Conservation (phyloP, 129 eudicot species). For the Calendula officinalis region DNA sequence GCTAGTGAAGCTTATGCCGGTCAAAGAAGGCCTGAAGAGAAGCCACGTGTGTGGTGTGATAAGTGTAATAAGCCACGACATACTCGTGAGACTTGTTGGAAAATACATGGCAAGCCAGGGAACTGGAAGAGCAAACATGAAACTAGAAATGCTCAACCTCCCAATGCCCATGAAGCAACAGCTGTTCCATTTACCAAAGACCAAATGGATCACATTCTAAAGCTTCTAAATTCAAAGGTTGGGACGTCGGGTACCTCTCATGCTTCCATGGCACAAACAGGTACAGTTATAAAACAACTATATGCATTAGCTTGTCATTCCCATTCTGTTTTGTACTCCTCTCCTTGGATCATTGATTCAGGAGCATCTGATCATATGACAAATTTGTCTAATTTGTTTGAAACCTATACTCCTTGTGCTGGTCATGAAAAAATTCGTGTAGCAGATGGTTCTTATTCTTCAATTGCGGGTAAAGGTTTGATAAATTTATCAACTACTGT, state of each 20-base stretch:
- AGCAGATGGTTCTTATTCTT: background rate
- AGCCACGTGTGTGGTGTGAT: background rate
- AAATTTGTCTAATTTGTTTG: background rate
- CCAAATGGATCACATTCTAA: background rate
- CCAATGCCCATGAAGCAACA: too few species aligned
- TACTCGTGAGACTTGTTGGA: background rate
- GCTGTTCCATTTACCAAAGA: background rate
- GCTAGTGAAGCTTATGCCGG: background rate
- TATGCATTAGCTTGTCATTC: background rate
- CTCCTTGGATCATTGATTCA: background rate
- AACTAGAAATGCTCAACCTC: background rate
- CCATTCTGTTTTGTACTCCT: background rate
- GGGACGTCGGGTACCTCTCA: background rate
- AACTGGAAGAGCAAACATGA: constrained; percentile 9
- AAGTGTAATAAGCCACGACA: background rate
- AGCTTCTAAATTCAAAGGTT: background rate
- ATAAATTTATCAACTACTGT: background rate
- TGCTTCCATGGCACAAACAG: background rate
- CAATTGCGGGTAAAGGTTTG: background rate
- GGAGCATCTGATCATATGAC: background rate
- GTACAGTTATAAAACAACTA: background rate
- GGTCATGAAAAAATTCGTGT: background rate
- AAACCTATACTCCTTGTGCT: background rate
- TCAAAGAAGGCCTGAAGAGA: background rate
- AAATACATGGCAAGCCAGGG: background rate